Conservation (phyloP, 2,329 filamentous ascomycete species). For the Sporothrix globosa region DNA sequence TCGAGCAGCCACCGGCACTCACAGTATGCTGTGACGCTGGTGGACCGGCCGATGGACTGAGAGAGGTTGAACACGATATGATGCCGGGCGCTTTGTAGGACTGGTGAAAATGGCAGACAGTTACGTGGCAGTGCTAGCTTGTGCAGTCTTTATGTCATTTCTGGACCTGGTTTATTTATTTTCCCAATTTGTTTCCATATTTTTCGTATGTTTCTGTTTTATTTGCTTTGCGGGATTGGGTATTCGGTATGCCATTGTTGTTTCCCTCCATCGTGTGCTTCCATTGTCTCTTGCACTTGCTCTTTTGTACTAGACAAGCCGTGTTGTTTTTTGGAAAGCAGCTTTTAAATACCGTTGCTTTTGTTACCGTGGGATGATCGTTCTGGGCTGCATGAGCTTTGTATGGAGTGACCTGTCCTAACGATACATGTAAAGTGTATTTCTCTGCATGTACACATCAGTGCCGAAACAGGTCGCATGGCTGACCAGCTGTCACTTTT, state of each 20-base stretch:
- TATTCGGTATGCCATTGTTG: neutral
- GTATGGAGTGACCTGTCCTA: neutral
- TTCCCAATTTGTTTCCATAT: neutral
- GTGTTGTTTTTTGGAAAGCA: neutral
- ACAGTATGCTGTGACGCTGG: conserved; percentile 64
- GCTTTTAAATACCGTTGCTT: neutral
- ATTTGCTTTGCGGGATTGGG: neutral
- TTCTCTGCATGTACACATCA: neutral
- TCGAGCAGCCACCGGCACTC: conserved; percentile 37
- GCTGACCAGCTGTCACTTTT: conserved; percentile 5
- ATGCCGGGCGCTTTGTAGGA: conserved; percentile 3
- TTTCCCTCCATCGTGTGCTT: neutral
- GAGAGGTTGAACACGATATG: neutral
- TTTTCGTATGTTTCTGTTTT: neutral
- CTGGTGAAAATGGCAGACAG: neutral
- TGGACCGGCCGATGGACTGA: conserved; percentile 74
- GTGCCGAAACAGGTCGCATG: conserved; percentile 14
- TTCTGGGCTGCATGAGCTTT: neutral
- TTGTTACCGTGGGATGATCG: neutral
- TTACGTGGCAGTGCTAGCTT: neutral
- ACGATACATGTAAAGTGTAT: neutral
- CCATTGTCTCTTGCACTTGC: neutral
- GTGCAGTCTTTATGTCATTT: conserved; percentile 2
- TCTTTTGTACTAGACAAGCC: neutral
- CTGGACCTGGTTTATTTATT: neutral